Evolutionary conservation across 306 rosid species (phyloP), one percentile per base, ranked within the genome.

Genomic region (Hippophae rhamnoides): DNA sequence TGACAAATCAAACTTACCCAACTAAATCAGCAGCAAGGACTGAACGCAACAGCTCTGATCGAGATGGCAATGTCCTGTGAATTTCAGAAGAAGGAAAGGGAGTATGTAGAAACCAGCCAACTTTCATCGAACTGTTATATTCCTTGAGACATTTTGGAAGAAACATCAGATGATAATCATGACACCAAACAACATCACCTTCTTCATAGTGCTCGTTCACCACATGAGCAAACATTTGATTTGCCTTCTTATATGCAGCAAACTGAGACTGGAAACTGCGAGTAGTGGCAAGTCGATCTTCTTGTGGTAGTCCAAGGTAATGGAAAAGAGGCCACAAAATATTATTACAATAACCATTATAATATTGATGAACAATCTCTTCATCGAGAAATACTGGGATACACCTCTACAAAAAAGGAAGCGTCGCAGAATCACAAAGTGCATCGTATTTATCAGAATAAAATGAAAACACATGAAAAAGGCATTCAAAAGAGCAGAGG

Each of bases 161-260:
- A 70, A 74, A 89, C 97, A 89, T 89, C 40, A 89, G 97, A 78
- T 89, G 97, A 76, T 89, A 89, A 72, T 89, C 97, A 68, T 89
- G 97, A 79, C 90, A 83, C 97, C 97, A 89, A 69, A 89, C 97
- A 41, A 89, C 94, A 70, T 89, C 97, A 77, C 94, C 94, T 66
- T 89, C 95, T 73, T 73, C 79, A 57, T 85, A 89, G 76, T 89
- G 85, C 70, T 60, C 6, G 70, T 81, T 85, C 5, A 89, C 97
- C 13, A 89, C 97, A 61, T 77, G 86, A n/a, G 97, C 97, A 78
- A 89, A 89, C 97, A 85, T 89, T 70, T 85, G 80, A 70, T 89
- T 89, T 61, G 97, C 97, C 66, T 79, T 79, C 86, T 89, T 81
- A 74, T 89, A 89, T 48, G 97, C 97, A 56, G 58, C 77, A 70